Evolutionary conservation across 169 alveolate species (phyloP).

Genomic region (Cytauxzoon felis): DNA sequence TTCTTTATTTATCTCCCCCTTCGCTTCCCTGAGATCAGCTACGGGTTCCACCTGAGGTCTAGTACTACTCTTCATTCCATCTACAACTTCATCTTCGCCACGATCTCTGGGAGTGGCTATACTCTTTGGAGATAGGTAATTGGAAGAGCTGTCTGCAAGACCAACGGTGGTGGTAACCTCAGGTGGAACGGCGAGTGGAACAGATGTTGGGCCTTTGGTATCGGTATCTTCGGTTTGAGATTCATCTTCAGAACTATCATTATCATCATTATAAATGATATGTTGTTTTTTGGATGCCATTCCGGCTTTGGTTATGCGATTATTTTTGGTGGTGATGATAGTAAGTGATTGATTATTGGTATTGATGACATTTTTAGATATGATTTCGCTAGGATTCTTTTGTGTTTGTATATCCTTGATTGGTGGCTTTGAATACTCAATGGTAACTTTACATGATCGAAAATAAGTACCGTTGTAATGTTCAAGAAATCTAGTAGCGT

Average conservation of each 20-base stretch:
- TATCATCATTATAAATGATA: conserved; percentile 26
- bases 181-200: no score
- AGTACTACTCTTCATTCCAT: no score
- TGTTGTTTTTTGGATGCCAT: conserved; percentile 38
- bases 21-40: not conserved
- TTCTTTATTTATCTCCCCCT: not conserved
- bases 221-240: not conserved
- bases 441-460: conserved; percentile 78
- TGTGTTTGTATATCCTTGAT: conserved; percentile 2
- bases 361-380: not conserved
- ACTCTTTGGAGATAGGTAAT: no score
- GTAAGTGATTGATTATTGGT: conserved; percentile 10
- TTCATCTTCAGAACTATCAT: not conserved
- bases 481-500: conserved; percentile 78
- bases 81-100: conserved; percentile 4
- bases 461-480: conserved; percentile 81
- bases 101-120: no score
- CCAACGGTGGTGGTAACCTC: no score
- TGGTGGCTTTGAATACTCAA: conserved; percentile 83
- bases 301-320: conserved; percentile 56
- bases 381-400: conserved; percentile 1
- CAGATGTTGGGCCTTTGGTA: no score
- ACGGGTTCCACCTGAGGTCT: not conserved
- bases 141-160: no score
- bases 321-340: conserved; percentile 36